These are phyloP conservation scores for Berberis thunbergii DNA, from an alignment of 164 flowering plant genomes.

Conservation along the genomic window DNA sequence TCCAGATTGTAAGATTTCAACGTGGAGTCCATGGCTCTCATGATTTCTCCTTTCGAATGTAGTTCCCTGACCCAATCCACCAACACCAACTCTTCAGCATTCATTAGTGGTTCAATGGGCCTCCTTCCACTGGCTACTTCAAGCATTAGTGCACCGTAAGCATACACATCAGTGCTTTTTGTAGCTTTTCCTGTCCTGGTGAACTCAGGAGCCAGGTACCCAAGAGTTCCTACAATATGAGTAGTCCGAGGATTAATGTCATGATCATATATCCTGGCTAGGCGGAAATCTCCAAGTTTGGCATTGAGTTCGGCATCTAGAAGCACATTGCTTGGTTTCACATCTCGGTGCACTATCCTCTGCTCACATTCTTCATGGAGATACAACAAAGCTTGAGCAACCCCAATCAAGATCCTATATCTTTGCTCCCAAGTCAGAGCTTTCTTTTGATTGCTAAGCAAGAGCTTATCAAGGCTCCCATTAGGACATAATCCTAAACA, in stretches of 20 bases:
- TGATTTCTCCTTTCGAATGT: constrained; percentile 21
- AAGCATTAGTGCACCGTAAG: constrained; percentile 41
- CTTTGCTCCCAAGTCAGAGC: constrained; percentile 37
- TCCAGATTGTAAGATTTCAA: constrained; percentile 13
- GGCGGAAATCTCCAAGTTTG: constrained; percentile 51
- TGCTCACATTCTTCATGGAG: constrained; percentile 61
- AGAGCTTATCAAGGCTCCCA: constrained; percentile 41
- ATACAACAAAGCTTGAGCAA: constrained; percentile 36
- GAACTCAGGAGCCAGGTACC: constrained; percentile 59
- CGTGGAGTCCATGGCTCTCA: constrained; percentile 27
- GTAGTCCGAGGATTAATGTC: constrained; percentile 36
- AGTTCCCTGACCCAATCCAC: constrained; percentile 41
- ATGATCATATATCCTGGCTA: constrained; percentile 42
- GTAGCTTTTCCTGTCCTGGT: constrained; percentile 48
- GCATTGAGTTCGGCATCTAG: constrained; percentile 45
- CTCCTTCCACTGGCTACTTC: constrained; percentile 42
- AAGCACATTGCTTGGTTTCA: constrained; percentile 52
- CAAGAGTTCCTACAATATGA: constrained; percentile 46
- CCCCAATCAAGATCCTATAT: constrained; percentile 32
- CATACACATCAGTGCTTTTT: constrained; percentile 41
- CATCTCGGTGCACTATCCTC: constrained; percentile 45
- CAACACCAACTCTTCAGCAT: constrained; percentile 21
- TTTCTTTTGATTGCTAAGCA: constrained; percentile 14
- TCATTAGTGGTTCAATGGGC: constrained; percentile 25
- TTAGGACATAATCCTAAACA: constrained; percentile 41